phyloP scores from a whole-genome alignment of 352 stramenopile genomes.

The Phytophthora colocasiae region DNA sequence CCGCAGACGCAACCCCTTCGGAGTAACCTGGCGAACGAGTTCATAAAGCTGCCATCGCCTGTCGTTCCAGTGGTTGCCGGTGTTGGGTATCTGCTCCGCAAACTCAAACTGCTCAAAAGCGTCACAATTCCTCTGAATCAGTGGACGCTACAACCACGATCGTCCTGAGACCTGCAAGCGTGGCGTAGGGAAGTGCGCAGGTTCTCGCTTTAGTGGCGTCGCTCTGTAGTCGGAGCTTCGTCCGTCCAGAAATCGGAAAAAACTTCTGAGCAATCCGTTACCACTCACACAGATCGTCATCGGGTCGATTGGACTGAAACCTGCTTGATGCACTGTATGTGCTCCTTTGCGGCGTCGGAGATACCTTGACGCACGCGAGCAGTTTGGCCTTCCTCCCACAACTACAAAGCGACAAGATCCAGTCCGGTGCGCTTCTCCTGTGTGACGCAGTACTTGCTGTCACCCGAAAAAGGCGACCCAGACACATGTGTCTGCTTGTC shows the following conservation, averaged over 20 bases:
- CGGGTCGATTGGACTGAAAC: slow-evolving; percentile 90
- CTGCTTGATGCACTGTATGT: slow-evolving; percentile 84
- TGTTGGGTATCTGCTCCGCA: slow-evolving; percentile 83
- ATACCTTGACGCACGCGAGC: slow-evolving; percentile 75
- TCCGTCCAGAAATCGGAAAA: slow-evolving; percentile 86
- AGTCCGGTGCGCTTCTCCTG: slow-evolving; percentile 92
- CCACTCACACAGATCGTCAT: slow-evolving; percentile 90
- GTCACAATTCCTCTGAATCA: slow-evolving; percentile 89
- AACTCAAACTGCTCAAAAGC: slow-evolving; percentile 96
- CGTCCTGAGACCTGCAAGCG: slow-evolving; percentile 92
- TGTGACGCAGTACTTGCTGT: slow-evolving; percentile 92
- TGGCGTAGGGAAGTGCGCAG: slow-evolving; percentile 91
- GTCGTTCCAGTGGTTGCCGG: slow-evolving; percentile 40
- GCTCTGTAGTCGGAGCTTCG: slow-evolving; percentile 78
- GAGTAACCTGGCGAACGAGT: slow-evolving; percentile 88
- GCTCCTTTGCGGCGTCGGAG: slow-evolving; percentile 72
- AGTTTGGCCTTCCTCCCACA: slow-evolving; percentile 95
- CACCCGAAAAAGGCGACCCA: slow-evolving; percentile 90
- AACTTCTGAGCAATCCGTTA: slow-evolving; percentile 91
- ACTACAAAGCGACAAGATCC: slow-evolving; percentile 91
- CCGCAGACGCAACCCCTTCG: slow-evolving; percentile 91
- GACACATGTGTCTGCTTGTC: slow-evolving; percentile 79
- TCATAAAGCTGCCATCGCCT: slow-evolving; percentile 85
- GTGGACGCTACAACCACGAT: slow-evolving; percentile 91
- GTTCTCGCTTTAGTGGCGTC: slow-evolving; percentile 77